Percentiles rank a stretch among this genome's conserved stretches.
Conservation (phyloP, 2,329 filamentous ascomycete species). For the Trichoderma pleuroti region DNA sequence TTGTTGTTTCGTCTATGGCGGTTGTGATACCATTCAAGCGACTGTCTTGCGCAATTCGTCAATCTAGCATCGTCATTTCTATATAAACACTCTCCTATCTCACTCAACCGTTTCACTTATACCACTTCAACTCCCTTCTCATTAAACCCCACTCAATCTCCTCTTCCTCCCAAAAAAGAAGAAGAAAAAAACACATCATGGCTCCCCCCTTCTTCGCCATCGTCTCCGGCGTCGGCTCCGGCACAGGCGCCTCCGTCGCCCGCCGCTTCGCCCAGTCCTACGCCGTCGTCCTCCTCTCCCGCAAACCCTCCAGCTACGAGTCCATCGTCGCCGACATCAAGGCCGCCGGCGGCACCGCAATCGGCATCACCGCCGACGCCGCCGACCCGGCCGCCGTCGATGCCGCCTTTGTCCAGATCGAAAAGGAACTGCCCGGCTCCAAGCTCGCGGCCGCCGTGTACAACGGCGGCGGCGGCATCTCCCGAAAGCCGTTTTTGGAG, state of each 20-base stretch:
- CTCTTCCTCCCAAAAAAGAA: too few species aligned
- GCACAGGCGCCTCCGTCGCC: constrained; percentile 56
- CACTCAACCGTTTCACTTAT: neutral
- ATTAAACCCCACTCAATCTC: neutral
- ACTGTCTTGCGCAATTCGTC: neutral
- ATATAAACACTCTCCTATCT: neutral
- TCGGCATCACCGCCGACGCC: constrained; percentile 60
- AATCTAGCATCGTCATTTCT: neutral
- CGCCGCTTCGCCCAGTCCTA: constrained; percentile 62
- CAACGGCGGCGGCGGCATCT: constrained; percentile 58
- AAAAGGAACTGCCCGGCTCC: constrained; percentile 53
- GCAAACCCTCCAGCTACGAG: constrained; percentile 62
- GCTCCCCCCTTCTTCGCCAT: constrained; percentile 55
- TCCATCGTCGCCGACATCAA: constrained; percentile 68
- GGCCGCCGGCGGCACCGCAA: constrained; percentile 60
- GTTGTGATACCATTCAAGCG: neutral
- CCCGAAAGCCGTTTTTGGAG: constrained; percentile 58
- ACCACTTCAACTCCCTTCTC: neutral
- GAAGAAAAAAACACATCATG: neutral
- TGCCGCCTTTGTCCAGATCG: constrained; percentile 59
- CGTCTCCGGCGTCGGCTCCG: constrained; percentile 68
- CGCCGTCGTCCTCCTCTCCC: constrained; percentile 71
- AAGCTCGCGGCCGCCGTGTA: constrained; percentile 64
- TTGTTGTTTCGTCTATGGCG: neutral
- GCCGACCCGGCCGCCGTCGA: constrained; percentile 46